A percentile compares a stretch with the other conserved stretches of the same genome.
Evolutionary conservation across 1,284 basidiomycete species (phyloP).

Genomic region (Heterobasidion parviporum): DNA sequence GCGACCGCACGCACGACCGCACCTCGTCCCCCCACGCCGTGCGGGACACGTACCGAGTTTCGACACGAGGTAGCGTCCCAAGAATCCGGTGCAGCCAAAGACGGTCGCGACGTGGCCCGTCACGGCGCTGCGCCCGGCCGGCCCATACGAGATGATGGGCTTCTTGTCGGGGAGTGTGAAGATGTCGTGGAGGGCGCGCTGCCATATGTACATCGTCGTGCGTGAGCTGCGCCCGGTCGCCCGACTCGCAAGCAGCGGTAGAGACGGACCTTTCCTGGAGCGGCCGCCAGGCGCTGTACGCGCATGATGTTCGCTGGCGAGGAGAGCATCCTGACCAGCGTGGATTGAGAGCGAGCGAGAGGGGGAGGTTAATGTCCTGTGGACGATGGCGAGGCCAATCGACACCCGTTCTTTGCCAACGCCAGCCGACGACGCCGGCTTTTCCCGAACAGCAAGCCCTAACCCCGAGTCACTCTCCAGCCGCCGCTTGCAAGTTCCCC

Average conservation of each 20-base stretch:
- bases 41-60: constrained; percentile 64
- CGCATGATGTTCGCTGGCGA: constrained; percentile 34
- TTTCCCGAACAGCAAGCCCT: not conserved
- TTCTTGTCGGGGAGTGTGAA: constrained; percentile 51
- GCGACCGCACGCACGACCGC: not conserved
- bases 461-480: not conserved
- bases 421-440: not conserved
- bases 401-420: not conserved
- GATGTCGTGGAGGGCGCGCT: constrained; percentile 70
- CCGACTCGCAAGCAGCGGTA: not conserved
- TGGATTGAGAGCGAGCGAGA: not conserved
- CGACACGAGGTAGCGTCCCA: constrained; percentile 90
- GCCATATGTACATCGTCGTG: constrained; percentile 3
- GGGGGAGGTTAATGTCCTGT: not conserved
- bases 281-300: constrained; percentile 33
- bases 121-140: constrained; percentile 80
- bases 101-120: constrained; percentile 92
- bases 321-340: constrained; percentile 30
- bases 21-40: not conserved
- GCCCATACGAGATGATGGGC: constrained; percentile 67
- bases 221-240: not conserved
- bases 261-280: constrained; percentile 6
- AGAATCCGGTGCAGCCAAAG: constrained; percentile 94
- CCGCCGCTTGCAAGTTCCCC: not conserved
- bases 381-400: not conserved